These are phyloP conservation scores for Solanum ossicruentum DNA, from an alignment of 257 asterid genomes.

Conservation along the genomic window DNA sequence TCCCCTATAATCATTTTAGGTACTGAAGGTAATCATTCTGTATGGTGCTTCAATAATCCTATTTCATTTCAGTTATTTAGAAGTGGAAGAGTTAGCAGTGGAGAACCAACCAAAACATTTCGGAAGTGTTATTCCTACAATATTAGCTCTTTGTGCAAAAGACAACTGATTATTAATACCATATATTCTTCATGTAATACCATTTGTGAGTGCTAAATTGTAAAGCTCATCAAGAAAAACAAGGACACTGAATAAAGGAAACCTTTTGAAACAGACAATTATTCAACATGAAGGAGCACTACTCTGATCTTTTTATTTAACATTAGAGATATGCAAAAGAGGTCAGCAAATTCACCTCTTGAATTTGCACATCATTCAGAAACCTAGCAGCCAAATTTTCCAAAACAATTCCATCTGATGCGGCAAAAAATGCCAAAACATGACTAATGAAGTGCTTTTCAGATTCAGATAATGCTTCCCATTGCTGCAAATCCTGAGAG, in stretches of 20 bases:
- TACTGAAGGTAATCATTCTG: neutral
- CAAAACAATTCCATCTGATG: conserved; percentile 77
- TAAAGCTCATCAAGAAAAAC: neutral
- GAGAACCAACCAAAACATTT: neutral
- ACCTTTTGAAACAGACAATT: neutral
- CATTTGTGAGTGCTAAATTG: neutral
- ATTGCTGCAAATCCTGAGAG: conserved; percentile 62
- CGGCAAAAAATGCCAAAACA: conserved; percentile 67
- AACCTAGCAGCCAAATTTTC: conserved; percentile 76
- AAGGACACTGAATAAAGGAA: neutral
- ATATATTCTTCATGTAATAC: neutral
- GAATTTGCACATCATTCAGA: conserved; percentile 57
- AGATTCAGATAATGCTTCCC: conserved; percentile 47
- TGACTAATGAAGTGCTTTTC: conserved; percentile 71
- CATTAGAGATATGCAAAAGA: neutral
- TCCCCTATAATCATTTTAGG: neutral
- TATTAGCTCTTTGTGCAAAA: neutral
- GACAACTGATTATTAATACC: neutral
- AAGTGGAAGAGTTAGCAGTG: neutral
- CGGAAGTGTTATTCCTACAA: neutral
- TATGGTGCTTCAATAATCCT: neutral
- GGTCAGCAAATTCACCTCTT: conserved; percentile 37
- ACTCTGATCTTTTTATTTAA: neutral
- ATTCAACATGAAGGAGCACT: neutral
- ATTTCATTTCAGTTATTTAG: neutral